phyloP scores from a whole-genome alignment of 2,329 filamentous ascomycete genomes.

The Penicillium vulpinum region DNA sequence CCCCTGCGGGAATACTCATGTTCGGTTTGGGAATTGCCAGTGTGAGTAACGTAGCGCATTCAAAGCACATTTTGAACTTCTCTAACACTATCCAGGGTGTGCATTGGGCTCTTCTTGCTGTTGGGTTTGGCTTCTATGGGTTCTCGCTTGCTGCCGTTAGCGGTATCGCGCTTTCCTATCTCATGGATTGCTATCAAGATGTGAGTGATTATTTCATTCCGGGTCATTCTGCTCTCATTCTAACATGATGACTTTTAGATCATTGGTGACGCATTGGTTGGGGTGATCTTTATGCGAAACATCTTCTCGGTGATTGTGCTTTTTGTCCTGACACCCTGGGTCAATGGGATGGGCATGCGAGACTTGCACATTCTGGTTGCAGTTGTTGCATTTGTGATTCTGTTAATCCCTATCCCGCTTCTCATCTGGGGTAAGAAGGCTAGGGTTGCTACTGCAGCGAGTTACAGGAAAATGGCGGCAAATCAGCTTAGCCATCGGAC shows the following conservation, averaged over 20 bases:
- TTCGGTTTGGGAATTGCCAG: constrained; percentile 40
- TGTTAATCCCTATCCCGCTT: constrained; percentile 22
- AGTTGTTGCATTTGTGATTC: constrained; percentile 15
- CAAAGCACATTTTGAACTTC: fast-evolving
- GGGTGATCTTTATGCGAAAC: constrained; percentile 49
- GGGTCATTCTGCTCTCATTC: background rate
- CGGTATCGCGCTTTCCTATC: constrained; percentile 29
- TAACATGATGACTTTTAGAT: constrained; percentile 35
- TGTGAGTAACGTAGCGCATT: constrained; percentile 1
- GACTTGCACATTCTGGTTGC: constrained; percentile 23
- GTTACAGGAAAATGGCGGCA: constrained; percentile 20
- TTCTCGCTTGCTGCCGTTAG: constrained; percentile 21
- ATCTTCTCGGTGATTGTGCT: constrained; percentile 46
- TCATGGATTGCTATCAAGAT: constrained; percentile 34
- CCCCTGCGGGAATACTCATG: constrained; percentile 39
- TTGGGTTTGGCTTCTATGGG: constrained; percentile 26
- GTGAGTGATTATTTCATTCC: constrained; percentile 12
- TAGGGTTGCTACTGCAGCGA: constrained; percentile 15
- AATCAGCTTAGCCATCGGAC: constrained; percentile 21
- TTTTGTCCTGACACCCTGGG: constrained; percentile 48
- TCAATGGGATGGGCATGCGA: constrained; percentile 23
- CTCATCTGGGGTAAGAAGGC: constrained; percentile 28
- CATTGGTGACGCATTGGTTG: constrained; percentile 49
- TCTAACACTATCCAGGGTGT: constrained; percentile 14
- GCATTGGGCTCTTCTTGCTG: constrained; percentile 32